Conservation (phyloP, 257 asterid species). For the Ligustrum vulgare region DNA sequence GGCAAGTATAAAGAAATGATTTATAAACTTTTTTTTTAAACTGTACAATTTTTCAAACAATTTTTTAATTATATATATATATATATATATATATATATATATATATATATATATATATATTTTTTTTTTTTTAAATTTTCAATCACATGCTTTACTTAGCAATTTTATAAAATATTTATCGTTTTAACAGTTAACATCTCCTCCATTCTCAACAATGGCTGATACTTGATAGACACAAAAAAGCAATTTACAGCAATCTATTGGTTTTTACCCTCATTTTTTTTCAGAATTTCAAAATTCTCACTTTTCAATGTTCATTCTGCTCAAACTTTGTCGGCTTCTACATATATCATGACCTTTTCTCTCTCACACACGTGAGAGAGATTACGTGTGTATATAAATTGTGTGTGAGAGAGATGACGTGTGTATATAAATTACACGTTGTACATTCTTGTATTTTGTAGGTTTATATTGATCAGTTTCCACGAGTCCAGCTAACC, state of each 20-base stretch:
- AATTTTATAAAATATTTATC: too few species aligned
- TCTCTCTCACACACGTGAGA: background rate
- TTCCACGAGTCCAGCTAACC: conserved; percentile 32
- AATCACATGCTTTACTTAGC: too few species aligned
- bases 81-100: too few species aligned
- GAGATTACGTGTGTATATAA: background rate
- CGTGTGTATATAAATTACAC: conserved; percentile 3
- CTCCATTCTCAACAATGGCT: background rate
- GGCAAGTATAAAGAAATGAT: too few species aligned
- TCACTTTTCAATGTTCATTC: background rate
- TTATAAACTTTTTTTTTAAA: too few species aligned
- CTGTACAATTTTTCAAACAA: too few species aligned
- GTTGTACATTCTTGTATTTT: background rate
- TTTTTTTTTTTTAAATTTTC: too few species aligned
- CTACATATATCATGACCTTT: background rate
- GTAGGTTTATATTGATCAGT: background rate
- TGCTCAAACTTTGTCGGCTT: conserved; percentile 46
- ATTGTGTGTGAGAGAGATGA: too few species aligned
- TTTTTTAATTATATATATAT: too few species aligned
- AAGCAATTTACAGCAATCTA: background rate
- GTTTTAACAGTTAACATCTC: background rate
- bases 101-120: too few species aligned
- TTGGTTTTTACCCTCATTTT: background rate
- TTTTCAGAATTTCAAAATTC: background rate
- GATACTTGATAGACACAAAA: too few species aligned